Percentiles rank a stretch among this genome's conserved stretches.
Evolutionary conservation across 1,284 basidiomycete species (phyloP).

Genomic region (Rhodotorula sp.): DNA sequence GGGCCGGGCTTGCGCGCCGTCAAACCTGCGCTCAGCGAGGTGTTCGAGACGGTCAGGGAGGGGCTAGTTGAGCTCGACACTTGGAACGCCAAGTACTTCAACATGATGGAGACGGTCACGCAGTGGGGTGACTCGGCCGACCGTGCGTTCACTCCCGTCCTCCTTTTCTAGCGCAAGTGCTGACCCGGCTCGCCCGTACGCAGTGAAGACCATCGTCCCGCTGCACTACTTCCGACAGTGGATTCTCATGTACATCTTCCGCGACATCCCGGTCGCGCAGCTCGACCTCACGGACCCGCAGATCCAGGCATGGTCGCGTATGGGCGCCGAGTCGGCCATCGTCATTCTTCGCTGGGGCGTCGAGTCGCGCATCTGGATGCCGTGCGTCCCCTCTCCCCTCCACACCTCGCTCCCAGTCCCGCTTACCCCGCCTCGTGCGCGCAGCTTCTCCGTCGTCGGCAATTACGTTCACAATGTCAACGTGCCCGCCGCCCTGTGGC

Average conservation of each 20-base stretch:
- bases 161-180: neutral
- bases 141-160: constrained; percentile 3
- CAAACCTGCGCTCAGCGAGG: neutral
- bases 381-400: constrained; percentile 5
- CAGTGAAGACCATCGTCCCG: constrained; percentile 29
- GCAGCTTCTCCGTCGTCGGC: constrained; percentile 18
- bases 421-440: no score
- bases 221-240: constrained; percentile 24
- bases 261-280: constrained; percentile 15
- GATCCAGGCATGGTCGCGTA: constrained; percentile 21
- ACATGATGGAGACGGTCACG: constrained; percentile 22
- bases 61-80: constrained; percentile 8
- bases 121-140: constrained; percentile 36
- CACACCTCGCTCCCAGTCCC: neutral
- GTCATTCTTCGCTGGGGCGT: constrained; percentile 37
- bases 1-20: constrained; percentile 16
- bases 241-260: constrained; percentile 37
- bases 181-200: neutral
- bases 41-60: constrained; percentile 13
- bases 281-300: constrained; percentile 22
- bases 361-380: constrained; percentile 40
- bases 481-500: constrained; percentile 29
- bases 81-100: constrained; percentile 16
- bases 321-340: constrained; percentile 29
- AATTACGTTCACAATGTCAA: constrained; percentile 27